A percentile compares a stretch with the other conserved stretches of the same genome.
phyloP scores from a whole-genome alignment of 306 rosid genomes.

The Vigna trinervia region DNA sequence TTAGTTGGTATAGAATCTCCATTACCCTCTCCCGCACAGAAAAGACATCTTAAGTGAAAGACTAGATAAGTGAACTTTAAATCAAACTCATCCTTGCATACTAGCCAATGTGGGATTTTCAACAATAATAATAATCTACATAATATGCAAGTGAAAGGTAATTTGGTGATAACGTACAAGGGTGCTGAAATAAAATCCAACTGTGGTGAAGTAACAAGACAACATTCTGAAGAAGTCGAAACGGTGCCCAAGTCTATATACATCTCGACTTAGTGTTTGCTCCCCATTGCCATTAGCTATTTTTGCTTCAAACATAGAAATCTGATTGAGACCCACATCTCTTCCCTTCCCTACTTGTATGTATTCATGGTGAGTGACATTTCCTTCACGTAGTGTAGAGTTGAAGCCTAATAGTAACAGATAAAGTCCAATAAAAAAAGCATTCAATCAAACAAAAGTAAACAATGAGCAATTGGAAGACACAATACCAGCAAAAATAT shows the following conservation, averaged over 20 bases:
- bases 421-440: slow-evolving; percentile 20
- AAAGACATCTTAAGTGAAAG: too few species aligned
- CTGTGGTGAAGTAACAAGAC: slow-evolving; percentile 61
- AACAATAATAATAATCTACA: background rate
- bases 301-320: slow-evolving; percentile 61
- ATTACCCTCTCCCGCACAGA: too few species aligned
- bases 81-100: too few species aligned
- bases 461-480: slow-evolving; percentile 22
- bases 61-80: too few species aligned
- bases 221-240: slow-evolving; percentile 65
- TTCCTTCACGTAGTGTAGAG: slow-evolving; percentile 63
- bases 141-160: slow-evolving; percentile 29
- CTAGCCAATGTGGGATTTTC: too few species aligned
- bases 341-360: slow-evolving; percentile 67
- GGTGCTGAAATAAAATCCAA: slow-evolving; percentile 63
- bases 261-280: slow-evolving; percentile 60
- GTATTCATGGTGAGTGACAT: slow-evolving; percentile 64
- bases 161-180: slow-evolving; percentile 46
- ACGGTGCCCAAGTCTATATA: slow-evolving; percentile 62
- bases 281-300: slow-evolving; percentile 66
- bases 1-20: too few species aligned
- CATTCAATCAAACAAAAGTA: slow-evolving; percentile 31
- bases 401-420: slow-evolving; percentile 52
- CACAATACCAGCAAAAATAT: slow-evolving; percentile 58
- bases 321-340: slow-evolving; percentile 65